A percentile compares a stretch with the other conserved stretches of the same genome.
These are phyloP conservation scores for Lasiosphaeria hispida DNA, from an alignment of 495 filamentous ascomycete genomes.

Conservation along the genomic window DNA sequence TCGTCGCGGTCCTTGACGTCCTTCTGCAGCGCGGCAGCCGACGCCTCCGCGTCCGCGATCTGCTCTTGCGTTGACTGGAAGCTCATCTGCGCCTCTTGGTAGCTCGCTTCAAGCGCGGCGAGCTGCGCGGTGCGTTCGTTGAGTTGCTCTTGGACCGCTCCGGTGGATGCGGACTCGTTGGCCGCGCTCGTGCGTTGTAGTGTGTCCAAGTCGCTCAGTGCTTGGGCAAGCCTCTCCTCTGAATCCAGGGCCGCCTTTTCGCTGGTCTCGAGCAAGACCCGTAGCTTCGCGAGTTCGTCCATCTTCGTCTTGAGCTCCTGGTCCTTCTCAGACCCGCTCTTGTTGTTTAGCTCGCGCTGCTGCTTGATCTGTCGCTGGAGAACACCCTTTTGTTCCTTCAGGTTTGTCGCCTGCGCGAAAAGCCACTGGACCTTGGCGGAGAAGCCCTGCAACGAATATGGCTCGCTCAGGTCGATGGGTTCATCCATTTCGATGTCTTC, in stretches of 20 bases:
- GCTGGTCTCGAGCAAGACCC: constrained; percentile 46
- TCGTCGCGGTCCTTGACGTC: constrained; percentile 52
- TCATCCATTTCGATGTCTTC: constrained; percentile 51
- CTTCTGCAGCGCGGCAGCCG: constrained; percentile 20
- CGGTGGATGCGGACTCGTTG: constrained; percentile 33
- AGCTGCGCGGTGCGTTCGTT: constrained; percentile 48
- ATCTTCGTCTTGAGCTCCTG: constrained; percentile 49
- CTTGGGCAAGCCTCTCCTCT: constrained; percentile 45
- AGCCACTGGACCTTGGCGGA: constrained; percentile 75
- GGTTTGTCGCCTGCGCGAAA: constrained; percentile 57
- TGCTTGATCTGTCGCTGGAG: constrained; percentile 86
- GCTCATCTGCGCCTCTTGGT: constrained; percentile 43
- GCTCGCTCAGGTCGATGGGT: constrained; percentile 48
- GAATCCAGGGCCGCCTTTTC: constrained; percentile 47
- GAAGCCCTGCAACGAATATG: constrained; percentile 67
- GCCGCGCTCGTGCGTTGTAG: constrained; percentile 35
- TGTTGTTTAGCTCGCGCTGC: constrained; percentile 81
- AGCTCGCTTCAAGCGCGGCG: constrained; percentile 43
- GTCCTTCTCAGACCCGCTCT: constrained; percentile 58
- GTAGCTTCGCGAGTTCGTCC: constrained; percentile 53
- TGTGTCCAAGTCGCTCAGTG: constrained; percentile 54
- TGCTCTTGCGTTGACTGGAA: constrained; percentile 39
- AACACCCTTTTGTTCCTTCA: constrained; percentile 81
- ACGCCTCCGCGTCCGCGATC: constrained; percentile 26
- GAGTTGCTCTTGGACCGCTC: constrained; percentile 48